Conservation (phyloP, 805 yeast species). For the Candida corydali region DNA sequence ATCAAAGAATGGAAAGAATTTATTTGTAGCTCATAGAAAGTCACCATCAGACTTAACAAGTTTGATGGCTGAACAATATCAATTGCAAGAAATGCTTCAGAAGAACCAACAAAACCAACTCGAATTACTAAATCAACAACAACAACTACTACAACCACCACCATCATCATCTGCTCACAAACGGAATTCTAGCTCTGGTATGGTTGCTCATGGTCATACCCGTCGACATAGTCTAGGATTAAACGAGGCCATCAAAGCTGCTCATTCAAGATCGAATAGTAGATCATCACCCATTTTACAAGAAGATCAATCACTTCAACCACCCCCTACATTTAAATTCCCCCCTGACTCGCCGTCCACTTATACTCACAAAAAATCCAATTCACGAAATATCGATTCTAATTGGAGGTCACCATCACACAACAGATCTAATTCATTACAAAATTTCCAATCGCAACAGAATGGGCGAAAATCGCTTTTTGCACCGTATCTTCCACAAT, state of each 20-base stretch:
- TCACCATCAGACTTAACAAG: slow-evolving; percentile 94
- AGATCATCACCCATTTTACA: slow-evolving; percentile 36
- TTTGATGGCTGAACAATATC: slow-evolving; percentile 87
- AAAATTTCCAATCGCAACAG: slow-evolving; percentile 23
- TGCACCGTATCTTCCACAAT: slow-evolving; percentile 95
- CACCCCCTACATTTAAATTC: slow-evolving; percentile 48
- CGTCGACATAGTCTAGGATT: slow-evolving; percentile 92
- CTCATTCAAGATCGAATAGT: slow-evolving; percentile 50
- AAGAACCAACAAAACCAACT: slow-evolving; percentile 89
- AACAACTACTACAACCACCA: slow-evolving; percentile 28
- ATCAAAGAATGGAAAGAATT: slow-evolving; percentile 18
- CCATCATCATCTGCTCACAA: slow-evolving; percentile 22
- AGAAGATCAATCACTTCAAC: slow-evolving; percentile 39
- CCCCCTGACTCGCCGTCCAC: slow-evolving; percentile 34
- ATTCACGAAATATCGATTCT: slow-evolving; percentile 43
- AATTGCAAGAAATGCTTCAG: slow-evolving; percentile 88
- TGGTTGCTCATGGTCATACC: slow-evolving; percentile 55
- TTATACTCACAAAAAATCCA: slow-evolving; percentile 16
- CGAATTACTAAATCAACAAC: slow-evolving; percentile 78
- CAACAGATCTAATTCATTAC: slow-evolving; percentile 57
- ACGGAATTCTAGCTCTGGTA: slow-evolving; percentile 30
- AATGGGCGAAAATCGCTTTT: slow-evolving; percentile 73
- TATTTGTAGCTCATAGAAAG: slow-evolving; percentile 94
- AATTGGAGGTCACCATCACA: slow-evolving; percentile 59
- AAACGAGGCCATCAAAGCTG: slow-evolving; percentile 91